These are phyloP conservation scores for Skeletonema marinoi DNA, from an alignment of 108 stramenopile species.

Conservation along the genomic window DNA sequence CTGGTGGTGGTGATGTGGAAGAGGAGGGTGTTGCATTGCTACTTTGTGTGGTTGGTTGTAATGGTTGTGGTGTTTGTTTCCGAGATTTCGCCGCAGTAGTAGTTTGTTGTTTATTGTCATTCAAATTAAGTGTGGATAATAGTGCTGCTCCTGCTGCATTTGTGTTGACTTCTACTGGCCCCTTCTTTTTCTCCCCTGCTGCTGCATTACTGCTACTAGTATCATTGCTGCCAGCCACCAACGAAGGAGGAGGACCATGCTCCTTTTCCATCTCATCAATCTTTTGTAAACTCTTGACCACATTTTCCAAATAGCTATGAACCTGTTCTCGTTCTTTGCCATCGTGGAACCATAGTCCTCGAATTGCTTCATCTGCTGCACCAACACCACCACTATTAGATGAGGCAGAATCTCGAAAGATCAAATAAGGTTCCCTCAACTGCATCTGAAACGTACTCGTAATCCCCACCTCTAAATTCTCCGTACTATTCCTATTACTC, in stretches of 20 bases:
- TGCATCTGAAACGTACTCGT: slow-evolving; percentile 74
- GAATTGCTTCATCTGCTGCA: slow-evolving; percentile 33
- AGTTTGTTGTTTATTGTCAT: neutral
- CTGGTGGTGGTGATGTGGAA: slow-evolving; percentile 4
- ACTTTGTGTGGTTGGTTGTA: neutral
- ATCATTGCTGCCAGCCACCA: neutral
- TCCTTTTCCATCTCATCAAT: slow-evolving; percentile 40
- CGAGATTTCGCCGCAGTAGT: neutral
- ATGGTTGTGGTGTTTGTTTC: neutral
- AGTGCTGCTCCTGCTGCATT: slow-evolving; percentile 43
- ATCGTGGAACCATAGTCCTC: slow-evolving; percentile 84
- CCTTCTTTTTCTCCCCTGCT: neutral
- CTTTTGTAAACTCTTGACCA: slow-evolving; percentile 43
- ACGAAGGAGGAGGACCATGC: neutral
- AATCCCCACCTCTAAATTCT: slow-evolving; percentile 69
- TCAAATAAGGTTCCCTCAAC: slow-evolving; percentile 74
- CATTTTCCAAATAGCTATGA: slow-evolving; percentile 46
- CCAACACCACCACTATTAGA: slow-evolving; percentile 1
- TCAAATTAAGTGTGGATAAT: slow-evolving; percentile 38
- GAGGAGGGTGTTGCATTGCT: neutral
- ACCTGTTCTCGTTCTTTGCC: slow-evolving; percentile 60
- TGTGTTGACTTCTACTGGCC: neutral
- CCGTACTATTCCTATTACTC: slow-evolving; percentile 67
- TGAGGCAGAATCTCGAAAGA: slow-evolving; percentile 49
- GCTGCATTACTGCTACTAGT: neutral